These are phyloP conservation scores for Cytauxzoon felis DNA, from an alignment of 169 alveolate genomes.

Conservation along the genomic window DNA sequence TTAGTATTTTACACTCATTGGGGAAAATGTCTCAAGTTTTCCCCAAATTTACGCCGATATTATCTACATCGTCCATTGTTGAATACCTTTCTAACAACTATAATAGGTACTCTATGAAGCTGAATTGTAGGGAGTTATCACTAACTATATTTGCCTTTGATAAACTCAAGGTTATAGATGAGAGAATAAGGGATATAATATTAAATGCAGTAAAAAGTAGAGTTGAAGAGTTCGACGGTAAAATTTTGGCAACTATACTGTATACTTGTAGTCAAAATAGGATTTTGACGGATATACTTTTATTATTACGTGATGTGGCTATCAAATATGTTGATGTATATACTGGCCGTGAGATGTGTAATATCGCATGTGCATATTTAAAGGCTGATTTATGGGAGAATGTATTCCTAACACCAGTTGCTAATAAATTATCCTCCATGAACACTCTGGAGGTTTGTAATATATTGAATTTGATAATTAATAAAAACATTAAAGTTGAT, in stretches of 20 bases:
- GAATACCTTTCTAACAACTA: background rate
- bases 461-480: constrained; percentile 33
- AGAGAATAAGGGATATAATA: background rate
- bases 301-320: constrained; percentile 1
- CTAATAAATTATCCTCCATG: constrained; percentile 20
- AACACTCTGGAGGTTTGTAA: constrained; percentile 58
- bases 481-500: background rate
- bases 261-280: constrained; percentile 20
- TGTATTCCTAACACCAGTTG: constrained; percentile 3
- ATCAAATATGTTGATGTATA: background rate
- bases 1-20: constrained; percentile 39
- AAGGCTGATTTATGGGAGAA: constrained; percentile 32
- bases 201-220: background rate
- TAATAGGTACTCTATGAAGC: background rate
- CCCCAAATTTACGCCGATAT: constrained; percentile 11
- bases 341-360: constrained; percentile 51
- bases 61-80: constrained; percentile 18
- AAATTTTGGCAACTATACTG: constrained; percentile 33
- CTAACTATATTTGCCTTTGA: constrained; percentile 33
- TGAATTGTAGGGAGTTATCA: constrained; percentile 48
- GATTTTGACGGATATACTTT: background rate
- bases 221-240: constrained; percentile 4
- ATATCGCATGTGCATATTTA: constrained; percentile 29
- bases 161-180: constrained; percentile 18
- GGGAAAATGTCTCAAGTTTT: constrained; percentile 22